Conservation (phyloP, 148 eudicot species). For the Rhododendron ovatum region DNA sequence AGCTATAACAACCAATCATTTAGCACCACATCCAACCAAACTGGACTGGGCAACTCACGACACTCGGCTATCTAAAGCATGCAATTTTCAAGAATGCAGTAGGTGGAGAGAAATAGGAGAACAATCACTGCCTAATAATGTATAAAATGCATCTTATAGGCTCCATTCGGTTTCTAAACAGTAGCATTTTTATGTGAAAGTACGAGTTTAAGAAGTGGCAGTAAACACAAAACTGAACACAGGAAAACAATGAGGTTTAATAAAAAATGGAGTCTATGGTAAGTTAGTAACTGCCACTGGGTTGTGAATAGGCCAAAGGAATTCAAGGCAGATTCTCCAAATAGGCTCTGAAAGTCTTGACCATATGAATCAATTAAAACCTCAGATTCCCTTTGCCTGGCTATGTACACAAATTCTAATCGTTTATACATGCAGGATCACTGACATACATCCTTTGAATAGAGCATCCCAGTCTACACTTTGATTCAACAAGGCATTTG, state of each 20-base stretch:
- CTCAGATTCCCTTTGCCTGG: neutral
- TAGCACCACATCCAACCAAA: neutral
- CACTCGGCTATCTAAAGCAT: neutral
- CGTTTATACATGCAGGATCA: neutral
- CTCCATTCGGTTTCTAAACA: neutral
- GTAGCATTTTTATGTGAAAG: neutral
- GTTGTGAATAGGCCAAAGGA: neutral
- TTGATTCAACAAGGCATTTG: neutral
- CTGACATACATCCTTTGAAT: neutral
- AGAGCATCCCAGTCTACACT: neutral
- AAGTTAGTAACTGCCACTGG: neutral
- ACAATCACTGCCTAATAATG: neutral
- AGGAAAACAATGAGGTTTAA: neutral
- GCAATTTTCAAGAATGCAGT: neutral
- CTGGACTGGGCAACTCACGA: neutral
- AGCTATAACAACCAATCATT: neutral
- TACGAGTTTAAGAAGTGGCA: neutral
- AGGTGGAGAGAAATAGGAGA: neutral
- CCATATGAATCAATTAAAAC: neutral
- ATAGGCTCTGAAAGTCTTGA: neutral
- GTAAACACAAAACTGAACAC: neutral
- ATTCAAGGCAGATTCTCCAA: neutral
- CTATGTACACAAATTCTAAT: neutral
- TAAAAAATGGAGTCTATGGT: neutral
- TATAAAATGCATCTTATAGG: neutral